These are phyloP conservation scores for Phaseolus lunatus DNA, from an alignment of 306 rosid genomes.

Conservation along the genomic window DNA sequence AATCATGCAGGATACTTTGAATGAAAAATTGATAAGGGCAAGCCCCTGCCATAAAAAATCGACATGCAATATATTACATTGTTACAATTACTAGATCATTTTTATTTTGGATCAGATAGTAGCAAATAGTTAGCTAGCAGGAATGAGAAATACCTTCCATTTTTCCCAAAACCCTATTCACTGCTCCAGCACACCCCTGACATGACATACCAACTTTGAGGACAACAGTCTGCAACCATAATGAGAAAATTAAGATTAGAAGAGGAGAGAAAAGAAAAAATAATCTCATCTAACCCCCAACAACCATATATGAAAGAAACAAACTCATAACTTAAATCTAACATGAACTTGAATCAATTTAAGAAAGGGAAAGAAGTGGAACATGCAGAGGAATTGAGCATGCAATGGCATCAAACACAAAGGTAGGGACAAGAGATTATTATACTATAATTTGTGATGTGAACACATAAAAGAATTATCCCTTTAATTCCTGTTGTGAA, in stretches of 20 bases:
- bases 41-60: neutral
- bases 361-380: neutral
- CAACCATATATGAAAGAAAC: neutral
- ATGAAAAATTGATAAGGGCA: neutral
- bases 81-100: conserved; percentile 8
- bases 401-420: neutral
- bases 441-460: neutral
- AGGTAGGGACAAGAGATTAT: neutral
- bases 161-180: conserved; percentile 88
- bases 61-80: neutral
- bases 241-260: neutral
- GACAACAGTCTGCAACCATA: conserved; percentile 73
- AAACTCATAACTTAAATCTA: neutral
- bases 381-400: neutral
- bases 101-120: conserved; percentile 19
- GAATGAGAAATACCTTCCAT: conserved; percentile 67
- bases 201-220: conserved; percentile 98
- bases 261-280: conserved; percentile 1
- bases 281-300: neutral
- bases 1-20: neutral
- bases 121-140: neutral
- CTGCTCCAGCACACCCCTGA: conserved; percentile 91
- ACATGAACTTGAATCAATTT: neutral
- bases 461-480: conserved; percentile 2
- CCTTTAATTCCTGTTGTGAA: neutral